phyloP scores from a whole-genome alignment of 129 eudicot species.

The Logfia minima region DNA sequence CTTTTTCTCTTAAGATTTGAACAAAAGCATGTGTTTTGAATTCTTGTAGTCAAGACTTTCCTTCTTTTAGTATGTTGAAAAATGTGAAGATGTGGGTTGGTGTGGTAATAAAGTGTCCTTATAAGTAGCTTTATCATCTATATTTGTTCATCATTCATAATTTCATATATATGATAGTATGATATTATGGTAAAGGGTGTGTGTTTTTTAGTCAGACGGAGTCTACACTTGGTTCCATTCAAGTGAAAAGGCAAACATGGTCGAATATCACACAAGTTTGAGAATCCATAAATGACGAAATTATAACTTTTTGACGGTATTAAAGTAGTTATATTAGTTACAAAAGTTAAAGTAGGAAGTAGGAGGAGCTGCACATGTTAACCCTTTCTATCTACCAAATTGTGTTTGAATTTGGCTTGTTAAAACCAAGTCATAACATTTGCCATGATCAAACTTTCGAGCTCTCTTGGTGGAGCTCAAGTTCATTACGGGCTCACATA shows the following conservation, averaged over 20 bases:
- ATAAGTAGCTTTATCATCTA: constrained; percentile 18
- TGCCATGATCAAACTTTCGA: too few relatives aligned
- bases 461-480: too few relatives aligned
- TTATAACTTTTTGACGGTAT: neutral
- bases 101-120: constrained; percentile 30
- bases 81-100: constrained; percentile 35
- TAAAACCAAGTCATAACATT: too few relatives aligned
- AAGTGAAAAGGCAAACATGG: neutral
- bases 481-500: too few relatives aligned
- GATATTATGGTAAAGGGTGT: neutral
- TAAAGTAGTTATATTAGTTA: neutral
- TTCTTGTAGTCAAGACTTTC: constrained; percentile 20
- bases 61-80: constrained; percentile 21
- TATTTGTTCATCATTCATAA: neutral
- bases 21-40: constrained; percentile 8
- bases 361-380: too few relatives aligned
- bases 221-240: neutral
- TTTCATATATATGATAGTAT: too few relatives aligned
- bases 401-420: too few relatives aligned
- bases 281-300: neutral
- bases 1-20: neutral
- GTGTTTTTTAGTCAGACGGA: neutral
- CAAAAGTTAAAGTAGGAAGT: too few relatives aligned
- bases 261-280: neutral
- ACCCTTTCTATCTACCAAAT: too few relatives aligned